Base-by-base conservation (phyloP, 805 yeast genomes). In the Ogataea ganodermae region DNA sequence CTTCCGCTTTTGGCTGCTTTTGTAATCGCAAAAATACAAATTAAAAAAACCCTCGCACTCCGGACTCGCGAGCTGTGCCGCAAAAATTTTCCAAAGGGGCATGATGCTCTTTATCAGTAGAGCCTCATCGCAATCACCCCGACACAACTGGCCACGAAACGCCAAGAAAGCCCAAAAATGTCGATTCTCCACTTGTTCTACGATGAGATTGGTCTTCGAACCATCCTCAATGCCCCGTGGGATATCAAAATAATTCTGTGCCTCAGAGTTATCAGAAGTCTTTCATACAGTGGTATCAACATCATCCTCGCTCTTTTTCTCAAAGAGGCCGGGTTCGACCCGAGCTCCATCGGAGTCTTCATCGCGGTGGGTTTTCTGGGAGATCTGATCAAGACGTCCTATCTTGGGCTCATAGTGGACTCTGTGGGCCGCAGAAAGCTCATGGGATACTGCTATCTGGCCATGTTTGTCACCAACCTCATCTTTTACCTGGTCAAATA, bases 291-390 rank as follows among this genome's bases (percentile, higher is more conserved):
- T 23, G 74, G 69, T 3, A 62, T 69, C 4, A 62, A 72, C 12
- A 58, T 72, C 37, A 65, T 71, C 17, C 50, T 79, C 35, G 81
- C 75, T 2, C 59, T 74, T 35, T 79, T 68, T 51, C 65, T 80
- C 53, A 68, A 68, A 30, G 67, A 68, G 31, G 59, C 72, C 12
- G 75, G 73, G 3, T 62, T 78, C 18, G 51, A 61, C 9, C 80
- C 76, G 44, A 59, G 64, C n/a, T 45, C 57, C 38, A 75, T 76
- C 12, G 85, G 85, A 1, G 33, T 73, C 13, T 74, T 78, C 49
- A 70, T 79, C 71, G 70, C 83, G 0, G 43, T 71, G 9, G 75
- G 79, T 2, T 66, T 75, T 47, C 51, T 73, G 10, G 85, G 84
- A 2, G 85, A 80, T 58, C 67, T 80, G 38, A 53, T 75, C 9